These are phyloP conservation scores for Avena sativa DNA, from an alignment of 176 grass and related monocot genomes.

Conservation along the genomic window DNA sequence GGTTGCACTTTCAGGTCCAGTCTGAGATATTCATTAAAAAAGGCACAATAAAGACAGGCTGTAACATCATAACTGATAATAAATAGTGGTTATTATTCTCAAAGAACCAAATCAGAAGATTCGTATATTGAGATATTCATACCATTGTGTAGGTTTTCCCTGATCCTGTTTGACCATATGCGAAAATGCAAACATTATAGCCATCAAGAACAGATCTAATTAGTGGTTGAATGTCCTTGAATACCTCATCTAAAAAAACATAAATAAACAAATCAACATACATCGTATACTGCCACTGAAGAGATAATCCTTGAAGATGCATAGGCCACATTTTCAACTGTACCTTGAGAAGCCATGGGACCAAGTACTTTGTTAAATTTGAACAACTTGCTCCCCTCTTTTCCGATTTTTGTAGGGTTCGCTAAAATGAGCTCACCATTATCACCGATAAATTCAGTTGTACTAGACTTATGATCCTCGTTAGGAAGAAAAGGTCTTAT, in stretches of 20 bases:
- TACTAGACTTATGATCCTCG: slow-evolving; percentile 63
- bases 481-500: slow-evolving; percentile 85
- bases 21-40: slow-evolving; percentile 53
- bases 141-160: slow-evolving; percentile 99
- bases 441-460: slow-evolving; percentile 60
- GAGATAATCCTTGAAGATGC: slow-evolving; percentile 14
- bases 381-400: slow-evolving; percentile 73
- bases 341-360: slow-evolving; percentile 78
- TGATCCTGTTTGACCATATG: slow-evolving; percentile 98
- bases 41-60: background rate
- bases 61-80: background rate
- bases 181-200: slow-evolving; percentile 95
- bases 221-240: slow-evolving; percentile 80
- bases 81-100: background rate
- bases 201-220: slow-evolving; percentile 94
- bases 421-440: slow-evolving; percentile 72
- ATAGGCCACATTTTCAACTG: background rate
- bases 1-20: slow-evolving; percentile 67
- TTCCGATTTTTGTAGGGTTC: slow-evolving; percentile 64
- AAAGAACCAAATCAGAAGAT: slow-evolving; percentile 13
- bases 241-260: slow-evolving; percentile 75
- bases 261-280: slow-evolving; percentile 16
- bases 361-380: slow-evolving; percentile 87
- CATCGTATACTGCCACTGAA: slow-evolving; percentile 15
- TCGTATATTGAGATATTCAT: slow-evolving; percentile 28